phyloP scores from a whole-genome alignment of 352 stramenopile genomes.

The Globisporangium iwayamae region DNA sequence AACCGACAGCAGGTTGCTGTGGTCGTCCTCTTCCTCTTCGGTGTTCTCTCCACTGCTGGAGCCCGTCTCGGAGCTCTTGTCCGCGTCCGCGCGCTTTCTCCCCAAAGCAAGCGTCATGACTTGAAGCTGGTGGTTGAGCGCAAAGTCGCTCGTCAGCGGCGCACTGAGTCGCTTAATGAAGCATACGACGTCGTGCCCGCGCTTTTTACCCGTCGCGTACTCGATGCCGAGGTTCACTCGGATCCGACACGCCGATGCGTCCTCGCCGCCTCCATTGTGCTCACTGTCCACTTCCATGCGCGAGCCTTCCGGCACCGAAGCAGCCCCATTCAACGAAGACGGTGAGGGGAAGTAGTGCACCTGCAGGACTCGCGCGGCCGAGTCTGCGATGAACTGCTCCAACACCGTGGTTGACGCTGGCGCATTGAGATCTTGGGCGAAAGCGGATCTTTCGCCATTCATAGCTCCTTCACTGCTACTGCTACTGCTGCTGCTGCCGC shows the following conservation, averaged over 20 bases:
- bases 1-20: conserved; percentile 69
- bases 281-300: conserved; percentile 21
- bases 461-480: background rate
- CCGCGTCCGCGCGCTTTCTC: conserved; percentile 32
- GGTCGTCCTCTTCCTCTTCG: conserved; percentile 57
- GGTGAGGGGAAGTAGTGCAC: conserved; percentile 53
- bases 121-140: conserved; percentile 81
- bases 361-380: conserved; percentile 61
- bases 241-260: conserved; percentile 28
- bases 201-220: conserved; percentile 61
- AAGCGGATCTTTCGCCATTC: conserved; percentile 16
- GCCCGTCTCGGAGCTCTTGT: conserved; percentile 23
- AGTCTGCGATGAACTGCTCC: conserved; percentile 70
- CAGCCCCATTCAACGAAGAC: background rate
- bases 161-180: conserved; percentile 84
- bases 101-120: conserved; percentile 83
- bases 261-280: conserved; percentile 20
- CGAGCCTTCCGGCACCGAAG: conserved; percentile 1
- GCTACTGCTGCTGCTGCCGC: conserved; percentile 6
- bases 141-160: conserved; percentile 58
- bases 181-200: conserved; percentile 73
- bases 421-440: conserved; percentile 40
- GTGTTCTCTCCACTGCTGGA: conserved; percentile 55
- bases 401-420: conserved; percentile 34
- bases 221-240: conserved; percentile 79